These are phyloP conservation scores for Eimeria brunetti DNA, from an alignment of 169 alveolate genomes.

Conservation along the genomic window DNA sequence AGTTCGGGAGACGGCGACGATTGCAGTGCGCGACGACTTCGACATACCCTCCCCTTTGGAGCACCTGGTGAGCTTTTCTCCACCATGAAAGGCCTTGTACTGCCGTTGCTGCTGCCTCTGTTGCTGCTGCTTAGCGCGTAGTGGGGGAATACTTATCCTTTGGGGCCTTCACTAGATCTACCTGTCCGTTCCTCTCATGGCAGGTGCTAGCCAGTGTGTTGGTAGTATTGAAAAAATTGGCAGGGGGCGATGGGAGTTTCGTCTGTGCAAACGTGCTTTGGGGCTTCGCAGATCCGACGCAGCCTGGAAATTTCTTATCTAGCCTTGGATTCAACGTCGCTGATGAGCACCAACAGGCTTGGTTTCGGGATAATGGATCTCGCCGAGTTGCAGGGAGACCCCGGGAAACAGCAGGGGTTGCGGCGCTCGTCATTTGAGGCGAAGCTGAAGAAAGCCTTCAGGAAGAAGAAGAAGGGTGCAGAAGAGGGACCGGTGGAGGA, in stretches of 20 bases:
- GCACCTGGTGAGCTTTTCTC: conserved; percentile 67
- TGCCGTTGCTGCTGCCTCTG: background rate
- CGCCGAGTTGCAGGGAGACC: conserved; percentile 76
- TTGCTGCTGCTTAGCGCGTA: background rate
- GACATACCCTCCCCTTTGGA: conserved; percentile 94
- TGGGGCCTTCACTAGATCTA: background rate
- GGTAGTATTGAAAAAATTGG: background rate
- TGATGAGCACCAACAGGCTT: conserved; percentile 76
- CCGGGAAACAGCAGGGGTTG: conserved; percentile 53
- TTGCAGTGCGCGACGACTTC: conserved; percentile 89
- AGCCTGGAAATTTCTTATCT: conserved; percentile 73
- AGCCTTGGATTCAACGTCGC: conserved; percentile 78
- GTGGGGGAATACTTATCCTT: background rate
- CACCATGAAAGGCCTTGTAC: background rate
- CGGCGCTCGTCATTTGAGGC: conserved; percentile 46
- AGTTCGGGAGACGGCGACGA: conserved; percentile 91
- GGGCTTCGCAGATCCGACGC: conserved; percentile 61
- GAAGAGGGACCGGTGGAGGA: conserved; percentile 36
- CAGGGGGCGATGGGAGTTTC: background rate
- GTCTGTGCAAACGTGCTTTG: conserved; percentile 8
- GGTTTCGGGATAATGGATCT: conserved; percentile 79
- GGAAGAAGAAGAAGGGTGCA: conserved; percentile 44
- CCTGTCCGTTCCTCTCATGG: background rate
- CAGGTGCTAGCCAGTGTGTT: background rate
- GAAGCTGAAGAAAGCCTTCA: conserved; percentile 45